Percentiles rank a stretch among this genome's conserved stretches.
Conservation (phyloP, 208 protist genomes). For the Leishmania aethiopica region DNA sequence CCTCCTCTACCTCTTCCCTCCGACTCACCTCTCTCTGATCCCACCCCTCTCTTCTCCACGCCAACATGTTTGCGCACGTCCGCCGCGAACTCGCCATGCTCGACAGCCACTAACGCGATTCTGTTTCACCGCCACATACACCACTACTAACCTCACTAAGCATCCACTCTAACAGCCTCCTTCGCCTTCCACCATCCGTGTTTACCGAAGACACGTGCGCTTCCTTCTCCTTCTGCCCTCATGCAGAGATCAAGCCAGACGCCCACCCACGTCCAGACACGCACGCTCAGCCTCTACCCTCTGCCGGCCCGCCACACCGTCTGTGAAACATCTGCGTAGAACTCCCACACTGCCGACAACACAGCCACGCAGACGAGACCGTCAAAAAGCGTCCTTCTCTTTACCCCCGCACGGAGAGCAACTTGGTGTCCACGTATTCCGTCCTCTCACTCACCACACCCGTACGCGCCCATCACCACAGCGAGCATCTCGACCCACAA, state of each 20-base stretch:
- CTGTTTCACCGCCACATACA: neutral
- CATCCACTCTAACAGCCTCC: neutral
- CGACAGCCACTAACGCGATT: neutral
- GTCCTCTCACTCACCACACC: neutral
- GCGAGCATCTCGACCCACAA: neutral
- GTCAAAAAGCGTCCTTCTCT: no score
- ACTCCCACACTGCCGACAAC: neutral
- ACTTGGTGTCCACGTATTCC: neutral
- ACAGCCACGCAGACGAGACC: no score
- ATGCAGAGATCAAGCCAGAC: neutral
- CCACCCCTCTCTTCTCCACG: no score
- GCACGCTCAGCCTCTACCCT: neutral
- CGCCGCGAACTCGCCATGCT: neutral
- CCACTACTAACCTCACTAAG: neutral
- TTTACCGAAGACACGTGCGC: neutral
- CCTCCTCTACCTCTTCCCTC: neutral
- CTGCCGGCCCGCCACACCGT: neutral
- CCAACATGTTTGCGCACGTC: neutral
- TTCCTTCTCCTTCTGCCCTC: neutral
- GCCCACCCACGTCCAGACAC: neutral
- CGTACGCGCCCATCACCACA: neutral
- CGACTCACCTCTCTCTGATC: neutral
- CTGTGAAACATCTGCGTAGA: no score
- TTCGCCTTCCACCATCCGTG: neutral
- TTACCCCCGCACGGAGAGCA: no score